Conservation (phyloP, 345 rosid species). For the Physaria fendleri region DNA sequence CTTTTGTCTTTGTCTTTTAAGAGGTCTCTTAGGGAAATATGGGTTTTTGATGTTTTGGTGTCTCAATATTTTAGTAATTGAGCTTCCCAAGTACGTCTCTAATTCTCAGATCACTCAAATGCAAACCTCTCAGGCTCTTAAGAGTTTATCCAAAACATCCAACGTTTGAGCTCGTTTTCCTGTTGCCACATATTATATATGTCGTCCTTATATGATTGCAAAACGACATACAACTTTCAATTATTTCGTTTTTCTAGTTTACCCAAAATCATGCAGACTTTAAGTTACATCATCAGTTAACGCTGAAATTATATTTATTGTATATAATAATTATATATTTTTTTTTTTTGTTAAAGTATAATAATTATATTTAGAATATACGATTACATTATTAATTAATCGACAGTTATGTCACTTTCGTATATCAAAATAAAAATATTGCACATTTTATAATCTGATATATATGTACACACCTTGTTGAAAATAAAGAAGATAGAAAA, state of each 20-base stretch:
- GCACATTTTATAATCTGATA: not conserved
- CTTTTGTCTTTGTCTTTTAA: too few relatives aligned
- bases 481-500: not conserved
- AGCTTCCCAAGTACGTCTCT: too few relatives aligned
- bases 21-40: too few relatives aligned
- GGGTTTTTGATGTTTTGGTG: too few relatives aligned
- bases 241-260: not conserved
- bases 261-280: not conserved
- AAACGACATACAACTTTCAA: constrained; percentile 1
- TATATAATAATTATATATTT: too few relatives aligned
- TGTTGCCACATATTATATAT: constrained; percentile 7
- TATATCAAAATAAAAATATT: not conserved
- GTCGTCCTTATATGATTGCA: not conserved
- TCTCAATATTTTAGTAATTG: too few relatives aligned
- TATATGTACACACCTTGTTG: not conserved
- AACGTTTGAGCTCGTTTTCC: not conserved
- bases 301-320: not conserved
- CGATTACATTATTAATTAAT: too few relatives aligned
- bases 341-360: not conserved
- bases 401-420: not conserved
- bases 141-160: not conserved
- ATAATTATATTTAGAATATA: too few relatives aligned
- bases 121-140: not conserved
- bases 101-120: not conserved
- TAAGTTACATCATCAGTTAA: not conserved